A percentile compares a stretch with the other conserved stretches of the same genome.
Conservation (phyloP, 768 basidiomycete genomes). For the Suillus alpinus region DNA sequence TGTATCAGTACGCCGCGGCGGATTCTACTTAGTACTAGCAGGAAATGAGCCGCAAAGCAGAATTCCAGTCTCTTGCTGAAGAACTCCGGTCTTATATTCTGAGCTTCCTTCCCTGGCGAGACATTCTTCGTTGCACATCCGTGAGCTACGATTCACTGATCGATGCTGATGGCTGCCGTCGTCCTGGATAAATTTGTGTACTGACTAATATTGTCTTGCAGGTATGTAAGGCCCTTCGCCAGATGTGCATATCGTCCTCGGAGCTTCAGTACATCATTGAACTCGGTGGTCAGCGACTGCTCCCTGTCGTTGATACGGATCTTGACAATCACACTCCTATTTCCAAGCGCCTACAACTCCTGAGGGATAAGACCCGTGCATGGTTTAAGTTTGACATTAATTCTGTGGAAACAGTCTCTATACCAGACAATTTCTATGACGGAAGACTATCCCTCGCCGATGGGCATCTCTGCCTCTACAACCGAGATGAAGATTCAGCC, state of each 20-base stretch:
- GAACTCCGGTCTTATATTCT: background rate
- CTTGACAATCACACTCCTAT: background rate
- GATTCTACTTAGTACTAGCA: background rate
- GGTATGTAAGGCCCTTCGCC: background rate
- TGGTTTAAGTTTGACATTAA: background rate
- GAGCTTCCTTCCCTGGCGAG: background rate
- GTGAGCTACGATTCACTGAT: background rate
- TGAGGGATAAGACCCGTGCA: background rate
- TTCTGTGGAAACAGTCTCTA: background rate
- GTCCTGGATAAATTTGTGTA: background rate
- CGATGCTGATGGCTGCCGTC: background rate
- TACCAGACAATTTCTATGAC: background rate
- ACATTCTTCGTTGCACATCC: background rate
- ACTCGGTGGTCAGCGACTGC: background rate
- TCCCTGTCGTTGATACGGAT: background rate
- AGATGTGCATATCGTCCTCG: background rate
- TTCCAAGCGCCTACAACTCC: background rate
- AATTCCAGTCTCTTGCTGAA: background rate
- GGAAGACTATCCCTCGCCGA: background rate
- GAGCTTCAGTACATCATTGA: background rate
- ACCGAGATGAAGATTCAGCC: background rate
- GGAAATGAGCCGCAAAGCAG: background rate
- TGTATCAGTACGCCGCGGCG: too few species aligned
- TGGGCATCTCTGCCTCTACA: background rate
- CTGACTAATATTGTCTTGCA: background rate